Conservation (phyloP, 1,284 basidiomycete species). For the Leccinum solheimii region DNA sequence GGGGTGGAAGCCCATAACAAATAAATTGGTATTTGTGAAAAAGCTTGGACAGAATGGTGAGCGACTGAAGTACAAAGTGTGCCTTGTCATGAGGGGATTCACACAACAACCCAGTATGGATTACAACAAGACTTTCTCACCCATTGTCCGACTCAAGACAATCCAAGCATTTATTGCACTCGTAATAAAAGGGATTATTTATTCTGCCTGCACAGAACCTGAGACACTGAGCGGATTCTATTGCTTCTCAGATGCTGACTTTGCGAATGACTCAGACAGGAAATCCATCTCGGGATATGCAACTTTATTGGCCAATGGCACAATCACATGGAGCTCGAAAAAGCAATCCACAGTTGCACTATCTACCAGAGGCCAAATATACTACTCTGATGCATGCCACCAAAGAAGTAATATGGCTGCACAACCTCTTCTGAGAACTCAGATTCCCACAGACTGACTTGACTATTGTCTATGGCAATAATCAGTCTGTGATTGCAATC, state of each 20-base stretch:
- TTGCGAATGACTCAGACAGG: neutral
- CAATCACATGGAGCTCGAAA: neutral
- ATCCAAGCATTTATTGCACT: neutral
- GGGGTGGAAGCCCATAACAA: too few relatives aligned
- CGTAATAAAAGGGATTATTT: too few relatives aligned
- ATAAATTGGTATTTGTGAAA: too few relatives aligned
- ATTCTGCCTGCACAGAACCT: too few relatives aligned
- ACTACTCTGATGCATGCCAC: neutral
- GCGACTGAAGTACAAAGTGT: too few relatives aligned
- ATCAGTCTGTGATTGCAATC: neutral
- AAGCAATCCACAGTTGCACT: neutral
- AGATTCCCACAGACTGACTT: neutral
- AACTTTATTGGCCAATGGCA: neutral
- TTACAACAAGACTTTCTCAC: too few relatives aligned
- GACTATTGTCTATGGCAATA: neutral
- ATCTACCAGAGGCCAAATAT: neutral
- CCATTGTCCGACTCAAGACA: too few relatives aligned
- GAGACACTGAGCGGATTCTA: neutral
- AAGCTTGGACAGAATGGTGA: too few relatives aligned
- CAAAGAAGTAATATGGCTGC: neutral
- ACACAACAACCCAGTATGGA: too few relatives aligned
- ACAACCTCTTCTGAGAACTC: neutral
- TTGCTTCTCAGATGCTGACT: neutral
- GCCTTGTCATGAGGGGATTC: too few relatives aligned
- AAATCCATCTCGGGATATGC: neutral